Percentiles rank a stretch among this genome's conserved stretches.
Evolutionary conservation across 345 rosid species (phyloP).

Genomic region (Jatropha curcas): DNA sequence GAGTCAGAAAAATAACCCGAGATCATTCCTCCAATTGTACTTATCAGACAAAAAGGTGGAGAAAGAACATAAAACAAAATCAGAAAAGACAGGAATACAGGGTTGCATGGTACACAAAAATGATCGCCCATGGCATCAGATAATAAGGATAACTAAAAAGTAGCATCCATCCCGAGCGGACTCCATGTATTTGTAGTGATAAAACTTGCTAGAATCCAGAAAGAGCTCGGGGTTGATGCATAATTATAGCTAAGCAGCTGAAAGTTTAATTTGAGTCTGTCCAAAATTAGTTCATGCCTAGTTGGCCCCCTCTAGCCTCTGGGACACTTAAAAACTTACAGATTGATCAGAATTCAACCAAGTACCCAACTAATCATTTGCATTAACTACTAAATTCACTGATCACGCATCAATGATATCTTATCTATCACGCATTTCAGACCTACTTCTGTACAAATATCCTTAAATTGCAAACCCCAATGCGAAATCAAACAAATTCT

Average conservation of each 20-base stretch:
- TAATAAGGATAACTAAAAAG: background rate
- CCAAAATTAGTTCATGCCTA: slow-evolving; percentile 13
- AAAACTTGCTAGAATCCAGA: background rate
- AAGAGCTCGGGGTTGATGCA: background rate
- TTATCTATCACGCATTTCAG: slow-evolving; percentile 9
- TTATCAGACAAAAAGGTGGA: background rate
- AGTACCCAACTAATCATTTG: slow-evolving; percentile 13
- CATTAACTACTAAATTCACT: slow-evolving; percentile 29
- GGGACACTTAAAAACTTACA: background rate
- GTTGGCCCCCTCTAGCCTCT: background rate
- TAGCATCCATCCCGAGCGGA: background rate
- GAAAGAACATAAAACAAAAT: background rate
- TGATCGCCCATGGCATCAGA: background rate
- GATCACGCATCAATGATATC: slow-evolving; percentile 2
- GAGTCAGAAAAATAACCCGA: background rate
- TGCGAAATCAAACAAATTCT: slow-evolving; percentile 18
- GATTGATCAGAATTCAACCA: slow-evolving; percentile 12
- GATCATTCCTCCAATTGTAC: background rate
- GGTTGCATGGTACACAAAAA: background rate
- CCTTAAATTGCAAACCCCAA: slow-evolving; percentile 16
- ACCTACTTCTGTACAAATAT: background rate
- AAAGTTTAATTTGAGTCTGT: slow-evolving; percentile 18
- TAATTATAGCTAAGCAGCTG: slow-evolving; percentile 14
- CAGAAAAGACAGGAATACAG: background rate
- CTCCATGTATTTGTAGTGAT: background rate